These are phyloP conservation scores for Trichoderma pleuroti DNA, from an alignment of 2,329 filamentous ascomycete genomes.

Conservation along the genomic window DNA sequence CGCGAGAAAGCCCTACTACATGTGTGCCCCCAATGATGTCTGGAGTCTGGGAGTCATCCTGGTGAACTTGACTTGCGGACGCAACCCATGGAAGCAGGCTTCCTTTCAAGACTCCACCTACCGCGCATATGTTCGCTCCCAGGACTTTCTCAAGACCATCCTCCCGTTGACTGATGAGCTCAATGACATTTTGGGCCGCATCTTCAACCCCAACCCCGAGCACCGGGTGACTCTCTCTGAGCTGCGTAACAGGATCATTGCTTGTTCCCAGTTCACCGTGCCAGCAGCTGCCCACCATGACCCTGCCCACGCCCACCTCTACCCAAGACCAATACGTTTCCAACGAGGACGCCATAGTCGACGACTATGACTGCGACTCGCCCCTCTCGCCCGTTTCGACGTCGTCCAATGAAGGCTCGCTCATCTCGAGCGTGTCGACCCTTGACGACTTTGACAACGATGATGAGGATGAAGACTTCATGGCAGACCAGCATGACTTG, in stretches of 20 bases:
- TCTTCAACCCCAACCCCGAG: constrained; percentile 83
- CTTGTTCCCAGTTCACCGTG: constrained; percentile 71
- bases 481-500: constrained; percentile 42
- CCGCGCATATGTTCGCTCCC: constrained; percentile 80
- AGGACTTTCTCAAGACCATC: constrained; percentile 86
- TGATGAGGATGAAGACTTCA: constrained; percentile 35
- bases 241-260: constrained; percentile 70
- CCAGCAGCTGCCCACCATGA: constrained; percentile 34
- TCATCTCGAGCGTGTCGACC: constrained; percentile 52
- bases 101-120: constrained; percentile 93
- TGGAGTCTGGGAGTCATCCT: constrained; percentile 98
- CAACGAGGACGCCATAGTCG: constrained; percentile 44
- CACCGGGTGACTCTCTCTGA: constrained; percentile 79
- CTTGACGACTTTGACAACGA: constrained; percentile 45
- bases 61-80: constrained; percentile 94
- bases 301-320: constrained; percentile 39
- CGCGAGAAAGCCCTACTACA: constrained; percentile 72
- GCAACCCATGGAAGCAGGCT: constrained; percentile 98
- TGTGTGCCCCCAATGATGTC: constrained; percentile 90
- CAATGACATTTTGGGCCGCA: constrained; percentile 78
- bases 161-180: constrained; percentile 86
- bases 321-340: constrained; percentile 49
- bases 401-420: constrained; percentile 52
- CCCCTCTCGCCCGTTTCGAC: constrained; percentile 51
- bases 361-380: constrained; percentile 44